phyloP scores from a whole-genome alignment of 75 land plant genomes.

The Picea sitchensis region DNA sequence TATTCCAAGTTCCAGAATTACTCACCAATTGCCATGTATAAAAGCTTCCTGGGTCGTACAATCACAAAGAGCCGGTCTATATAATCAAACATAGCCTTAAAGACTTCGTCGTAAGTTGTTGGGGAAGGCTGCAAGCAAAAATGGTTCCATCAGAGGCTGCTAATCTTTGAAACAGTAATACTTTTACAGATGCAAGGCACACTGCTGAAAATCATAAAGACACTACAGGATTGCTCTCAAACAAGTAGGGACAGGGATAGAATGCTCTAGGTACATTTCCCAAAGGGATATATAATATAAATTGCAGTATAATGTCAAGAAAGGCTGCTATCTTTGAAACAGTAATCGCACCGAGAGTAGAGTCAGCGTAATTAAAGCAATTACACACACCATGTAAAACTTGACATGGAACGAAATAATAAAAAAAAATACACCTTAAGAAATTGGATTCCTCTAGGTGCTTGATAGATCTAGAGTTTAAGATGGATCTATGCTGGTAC shows the following conservation, averaged over 20 bases:
- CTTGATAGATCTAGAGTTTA: too few species aligned
- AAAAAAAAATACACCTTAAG: too few species aligned
- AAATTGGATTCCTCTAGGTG: too few species aligned
- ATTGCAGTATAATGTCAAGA: conserved; percentile 28
- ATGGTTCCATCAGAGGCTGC: not conserved
- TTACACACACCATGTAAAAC: too few species aligned
- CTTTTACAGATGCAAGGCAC: not conserved
- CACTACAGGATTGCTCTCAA: too few species aligned
- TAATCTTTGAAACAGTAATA: not conserved
- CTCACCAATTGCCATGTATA: conserved; percentile 91
- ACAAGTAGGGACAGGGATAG: too few species aligned
- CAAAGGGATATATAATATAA: too few species aligned
- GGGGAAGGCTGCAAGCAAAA: conserved; percentile 71
- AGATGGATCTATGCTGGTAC: not conserved
- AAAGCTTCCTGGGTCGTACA: conserved; percentile 85
- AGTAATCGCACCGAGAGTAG: not conserved
- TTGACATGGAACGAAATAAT: too few species aligned
- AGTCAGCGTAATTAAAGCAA: too few species aligned
- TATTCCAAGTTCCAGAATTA: not conserved
- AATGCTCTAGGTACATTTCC: too few species aligned
- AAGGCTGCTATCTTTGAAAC: conserved; percentile 34
- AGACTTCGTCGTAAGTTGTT: conserved; percentile 78
- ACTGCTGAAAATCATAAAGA: not conserved
- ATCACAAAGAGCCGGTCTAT: conserved; percentile 77
- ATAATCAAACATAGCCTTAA: conserved; percentile 70